phyloP scores from a whole-genome alignment of 257 asterid genomes.

The Rubia yunnanensis region DNA sequence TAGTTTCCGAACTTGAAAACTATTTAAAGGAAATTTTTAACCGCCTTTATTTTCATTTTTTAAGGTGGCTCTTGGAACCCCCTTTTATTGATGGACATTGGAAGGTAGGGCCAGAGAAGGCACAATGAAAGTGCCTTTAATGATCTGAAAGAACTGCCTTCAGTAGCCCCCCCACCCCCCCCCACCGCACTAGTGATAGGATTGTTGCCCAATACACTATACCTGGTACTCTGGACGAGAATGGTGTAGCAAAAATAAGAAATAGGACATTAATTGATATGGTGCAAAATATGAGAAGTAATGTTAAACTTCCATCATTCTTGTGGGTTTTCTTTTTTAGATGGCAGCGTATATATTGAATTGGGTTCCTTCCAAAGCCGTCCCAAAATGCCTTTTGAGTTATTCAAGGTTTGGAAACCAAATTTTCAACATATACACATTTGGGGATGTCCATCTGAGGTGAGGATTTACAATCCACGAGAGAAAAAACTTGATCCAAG shows the following conservation, averaged over 20 bases:
- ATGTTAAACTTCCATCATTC: not conserved
- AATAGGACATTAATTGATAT: not conserved
- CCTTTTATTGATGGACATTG: too few relatives aligned
- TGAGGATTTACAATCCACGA: not conserved
- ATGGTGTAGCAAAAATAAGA: not conserved
- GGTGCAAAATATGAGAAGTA: not conserved
- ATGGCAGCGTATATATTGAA: not conserved
- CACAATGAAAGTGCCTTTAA: too few relatives aligned
- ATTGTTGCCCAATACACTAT: not conserved
- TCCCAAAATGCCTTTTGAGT: too few relatives aligned
- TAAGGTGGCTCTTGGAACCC: too few relatives aligned
- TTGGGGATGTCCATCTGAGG: not conserved
- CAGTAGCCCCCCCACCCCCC: too few relatives aligned
- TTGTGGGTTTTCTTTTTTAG: not conserved
- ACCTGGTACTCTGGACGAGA: not conserved
- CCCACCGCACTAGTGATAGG: too few relatives aligned
- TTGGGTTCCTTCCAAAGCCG: not conserved
- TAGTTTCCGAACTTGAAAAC: too few relatives aligned
- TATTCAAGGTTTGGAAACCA: not conserved
- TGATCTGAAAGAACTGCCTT: too few relatives aligned
- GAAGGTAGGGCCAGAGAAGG: too few relatives aligned
- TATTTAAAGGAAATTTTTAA: too few relatives aligned
- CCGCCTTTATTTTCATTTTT: too few relatives aligned
- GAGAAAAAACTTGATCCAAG: conserved; percentile 1
- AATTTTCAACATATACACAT: not conserved